Evolutionary conservation across 2,329 filamentous ascomycete genomes (phyloP).

Genomic region (Berkeleyomyces rouxiae): DNA sequence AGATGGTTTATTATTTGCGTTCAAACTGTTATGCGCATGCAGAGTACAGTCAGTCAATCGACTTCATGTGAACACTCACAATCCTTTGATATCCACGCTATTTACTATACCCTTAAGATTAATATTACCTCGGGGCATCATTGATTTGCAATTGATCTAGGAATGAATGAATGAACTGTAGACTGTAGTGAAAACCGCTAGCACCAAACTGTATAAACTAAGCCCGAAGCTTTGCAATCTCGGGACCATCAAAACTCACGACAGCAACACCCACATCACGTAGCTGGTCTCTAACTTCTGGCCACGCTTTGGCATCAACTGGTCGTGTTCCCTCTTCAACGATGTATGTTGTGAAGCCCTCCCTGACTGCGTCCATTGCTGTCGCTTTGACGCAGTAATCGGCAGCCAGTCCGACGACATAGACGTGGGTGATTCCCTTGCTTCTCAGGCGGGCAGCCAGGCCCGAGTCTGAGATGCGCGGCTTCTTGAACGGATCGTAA

Average conservation of each 20-base stretch:
- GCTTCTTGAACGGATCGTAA: constrained; percentile 55
- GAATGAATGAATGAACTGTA: too few relatives aligned
- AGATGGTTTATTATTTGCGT: constrained; percentile 1
- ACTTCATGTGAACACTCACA: background rate
- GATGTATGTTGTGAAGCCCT: constrained; percentile 63
- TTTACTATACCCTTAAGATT: background rate
- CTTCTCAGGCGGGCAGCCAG: constrained; percentile 41
- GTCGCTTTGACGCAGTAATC: constrained; percentile 82
- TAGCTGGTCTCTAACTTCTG: constrained; percentile 35
- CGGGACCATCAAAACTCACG: constrained; percentile 37
- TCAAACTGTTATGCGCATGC: background rate
- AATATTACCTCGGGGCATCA: background rate
- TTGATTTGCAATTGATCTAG: background rate
- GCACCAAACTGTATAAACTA: background rate
- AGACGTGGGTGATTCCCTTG: constrained; percentile 52
- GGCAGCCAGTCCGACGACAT: constrained; percentile 67
- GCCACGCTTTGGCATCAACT: constrained; percentile 48
- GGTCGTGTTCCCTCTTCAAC: constrained; percentile 63
- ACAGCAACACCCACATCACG: constrained; percentile 42
- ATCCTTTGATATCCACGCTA: background rate
- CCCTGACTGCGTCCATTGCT: constrained; percentile 56
- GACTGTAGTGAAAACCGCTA: background rate
- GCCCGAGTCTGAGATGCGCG: constrained; percentile 43
- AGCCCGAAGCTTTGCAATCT: constrained; percentile 19
- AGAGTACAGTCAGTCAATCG: background rate